Percentiles rank a stretch among this genome's conserved stretches.
Evolutionary conservation across 352 stramenopile genomes (phyloP).

Genomic region (Phytophthora niederhauseri): DNA sequence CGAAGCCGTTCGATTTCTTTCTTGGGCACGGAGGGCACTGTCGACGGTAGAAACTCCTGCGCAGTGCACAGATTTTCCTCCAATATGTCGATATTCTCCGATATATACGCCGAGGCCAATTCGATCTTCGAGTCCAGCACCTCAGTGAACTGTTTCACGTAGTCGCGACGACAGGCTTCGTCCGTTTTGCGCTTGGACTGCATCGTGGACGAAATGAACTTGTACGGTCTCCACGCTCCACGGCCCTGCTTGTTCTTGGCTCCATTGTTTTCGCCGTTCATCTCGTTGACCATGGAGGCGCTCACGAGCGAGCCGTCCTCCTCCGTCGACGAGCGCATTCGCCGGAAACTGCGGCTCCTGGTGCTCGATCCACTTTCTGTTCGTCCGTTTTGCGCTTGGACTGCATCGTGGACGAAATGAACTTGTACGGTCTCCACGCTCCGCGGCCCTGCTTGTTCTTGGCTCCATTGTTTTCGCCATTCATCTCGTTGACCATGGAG

Average conservation of each 20-base stretch:
- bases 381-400: constrained; percentile 50
- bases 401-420: constrained; percentile 82
- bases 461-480: constrained; percentile 22
- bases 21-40: constrained; percentile 54
- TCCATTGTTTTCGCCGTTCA: constrained; percentile 28
- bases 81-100: constrained; percentile 68
- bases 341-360: constrained; percentile 50
- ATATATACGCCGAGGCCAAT: constrained; percentile 50
- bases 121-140: constrained; percentile 51
- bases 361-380: constrained; percentile 52
- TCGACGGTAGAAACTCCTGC: constrained; percentile 66
- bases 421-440: constrained; percentile 78
- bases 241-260: constrained; percentile 30
- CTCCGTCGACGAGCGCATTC: constrained; percentile 62
- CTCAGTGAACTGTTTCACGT: constrained; percentile 55
- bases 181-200: constrained; percentile 56
- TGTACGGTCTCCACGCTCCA: constrained; percentile 77
- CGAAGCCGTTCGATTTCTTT: constrained; percentile 68
- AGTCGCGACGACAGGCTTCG: constrained; percentile 47
- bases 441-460: constrained; percentile 34
- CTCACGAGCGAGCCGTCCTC: constrained; percentile 52
- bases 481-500: constrained; percentile 39
- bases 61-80: constrained; percentile 71
- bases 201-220: constrained; percentile 81
- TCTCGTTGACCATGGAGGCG: constrained; percentile 37